Conservation (phyloP, 2,329 filamentous ascomycete genomes). For the Ophiocordyceps sinensis region DNA sequence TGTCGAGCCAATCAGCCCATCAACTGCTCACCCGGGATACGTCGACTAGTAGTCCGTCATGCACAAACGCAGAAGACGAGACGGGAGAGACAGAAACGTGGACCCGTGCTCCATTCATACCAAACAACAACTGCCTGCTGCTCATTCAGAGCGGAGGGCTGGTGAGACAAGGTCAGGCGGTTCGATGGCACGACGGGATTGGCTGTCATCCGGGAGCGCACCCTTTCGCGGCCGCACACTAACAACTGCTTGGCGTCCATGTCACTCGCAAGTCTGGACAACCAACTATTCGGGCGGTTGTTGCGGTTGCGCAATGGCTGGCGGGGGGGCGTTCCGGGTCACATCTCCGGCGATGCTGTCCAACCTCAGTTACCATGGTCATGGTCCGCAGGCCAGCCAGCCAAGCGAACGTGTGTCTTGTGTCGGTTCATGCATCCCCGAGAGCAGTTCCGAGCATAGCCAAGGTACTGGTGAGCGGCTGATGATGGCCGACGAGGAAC, state of each 20-base stretch:
- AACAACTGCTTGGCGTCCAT: not conserved
- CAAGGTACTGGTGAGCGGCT: too few relatives aligned
- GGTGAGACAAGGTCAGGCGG: constrained; percentile 4
- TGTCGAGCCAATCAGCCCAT: too few relatives aligned
- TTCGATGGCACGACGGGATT: constrained; percentile 1
- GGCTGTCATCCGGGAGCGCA: not conserved
- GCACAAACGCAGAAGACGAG: too few relatives aligned
- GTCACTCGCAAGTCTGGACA: too few relatives aligned
- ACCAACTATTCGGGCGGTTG: not conserved
- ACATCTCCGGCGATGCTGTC: not conserved
- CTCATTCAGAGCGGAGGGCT: not conserved
- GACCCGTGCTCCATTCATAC: too few relatives aligned
- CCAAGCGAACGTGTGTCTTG: too few relatives aligned
- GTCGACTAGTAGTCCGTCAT: too few relatives aligned
- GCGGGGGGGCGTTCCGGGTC: not conserved
- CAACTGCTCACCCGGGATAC: too few relatives aligned
- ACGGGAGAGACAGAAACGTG: too few relatives aligned
- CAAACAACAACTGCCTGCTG: not conserved
- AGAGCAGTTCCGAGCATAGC: too few relatives aligned
- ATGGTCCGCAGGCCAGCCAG: not conserved
- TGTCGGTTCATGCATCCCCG: too few relatives aligned
- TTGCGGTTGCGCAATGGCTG: not conserved
- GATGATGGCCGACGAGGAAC: too few relatives aligned
- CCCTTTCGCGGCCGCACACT: not conserved
- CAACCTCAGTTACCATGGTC: not conserved